Evolutionary conservation across 768 basidiomycete genomes (phyloP), one percentile per base, ranked within the genome.

Genomic region (Mycena kentingensis): DNA sequence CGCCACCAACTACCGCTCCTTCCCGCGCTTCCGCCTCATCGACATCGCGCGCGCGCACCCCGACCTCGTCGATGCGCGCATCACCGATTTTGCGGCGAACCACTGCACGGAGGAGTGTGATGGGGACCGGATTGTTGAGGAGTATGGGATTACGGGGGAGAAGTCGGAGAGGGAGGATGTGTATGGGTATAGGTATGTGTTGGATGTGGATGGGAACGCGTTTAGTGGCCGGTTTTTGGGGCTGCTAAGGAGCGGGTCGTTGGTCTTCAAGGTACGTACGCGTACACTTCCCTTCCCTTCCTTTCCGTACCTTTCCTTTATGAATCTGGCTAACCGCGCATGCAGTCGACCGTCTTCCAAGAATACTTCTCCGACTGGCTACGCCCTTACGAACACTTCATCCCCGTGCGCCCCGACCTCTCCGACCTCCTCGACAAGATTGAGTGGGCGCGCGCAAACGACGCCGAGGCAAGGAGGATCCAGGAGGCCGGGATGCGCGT

Each of bases 1-100:
- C 19, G 39, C 21, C 38, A 16, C 5, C 12, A 42, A 51, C 36
- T 51, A 51, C 49, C 49, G 43, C 37, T 2, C 11, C 15, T 51
- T 51, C 16, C 37, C 10, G 10, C 49, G 49, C 3, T 51, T 51
- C 25, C 13, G 38, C 19, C 26, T 51, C 29, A 39, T 45, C 7
- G n/a, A 27, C 8, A 26, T 45, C 16, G 24, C 25, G n/a, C 24
- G 26, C 5, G 3, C 44, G 13, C 24, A 24, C 12, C 44, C 16
- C 11, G 36, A 28, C 13, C 44, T 45, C 44, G 4, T 45, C 26
- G 44, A 45, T 27, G 44, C 31, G 12, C 15, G 5, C 16, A 28
- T 45, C 19, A 18, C 44, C 4, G 4, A 21, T 18, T 46, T 24
- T 13, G 16, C 13, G 11, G 44, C 27, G 4, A n/a, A 12, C 15